phyloP scores from a whole-genome alignment of 1,284 basidiomycete species.

The Leccinum pachyderme region DNA sequence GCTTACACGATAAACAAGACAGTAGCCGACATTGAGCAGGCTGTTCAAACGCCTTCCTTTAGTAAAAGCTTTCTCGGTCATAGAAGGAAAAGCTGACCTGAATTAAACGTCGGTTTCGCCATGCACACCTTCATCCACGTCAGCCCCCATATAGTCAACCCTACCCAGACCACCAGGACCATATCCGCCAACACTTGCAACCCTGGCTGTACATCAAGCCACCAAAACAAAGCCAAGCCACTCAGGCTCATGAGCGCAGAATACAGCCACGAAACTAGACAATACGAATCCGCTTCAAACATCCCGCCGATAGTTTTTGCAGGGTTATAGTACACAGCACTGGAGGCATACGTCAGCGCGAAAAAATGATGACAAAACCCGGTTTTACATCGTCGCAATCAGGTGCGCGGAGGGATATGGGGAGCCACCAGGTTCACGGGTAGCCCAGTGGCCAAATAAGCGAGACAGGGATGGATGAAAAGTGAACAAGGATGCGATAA shows the following conservation, averaged over 20 bases:
- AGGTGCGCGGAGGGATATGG: slow-evolving; percentile 82
- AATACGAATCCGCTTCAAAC: slow-evolving; percentile 85
- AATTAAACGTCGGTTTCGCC: slow-evolving; percentile 86
- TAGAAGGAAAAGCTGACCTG: slow-evolving; percentile 53
- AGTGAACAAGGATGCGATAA: slow-evolving; percentile 90
- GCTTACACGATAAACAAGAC: slow-evolving; percentile 82
- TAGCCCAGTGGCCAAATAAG: slow-evolving; percentile 61
- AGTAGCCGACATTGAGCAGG: slow-evolving; percentile 89
- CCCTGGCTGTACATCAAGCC: slow-evolving; percentile 66
- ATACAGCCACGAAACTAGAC: slow-evolving; percentile 70
- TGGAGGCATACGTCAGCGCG: slow-evolving; percentile 28
- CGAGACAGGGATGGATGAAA: slow-evolving; percentile 73
- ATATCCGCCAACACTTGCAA: slow-evolving; percentile 69
- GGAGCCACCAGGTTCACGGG: slow-evolving; percentile 41
- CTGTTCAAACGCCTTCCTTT: slow-evolving; percentile 36
- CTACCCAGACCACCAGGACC: slow-evolving; percentile 78
- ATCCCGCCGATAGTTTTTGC: slow-evolving; percentile 88
- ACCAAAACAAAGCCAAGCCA: slow-evolving; percentile 77
- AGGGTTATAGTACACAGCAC: slow-evolving; percentile 79
- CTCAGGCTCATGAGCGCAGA: slow-evolving; percentile 73
- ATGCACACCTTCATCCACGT: slow-evolving; percentile 93
- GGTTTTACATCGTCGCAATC: slow-evolving; percentile 81
- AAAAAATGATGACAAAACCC: background rate
- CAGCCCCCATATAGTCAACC: slow-evolving; percentile 75
- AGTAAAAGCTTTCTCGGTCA: background rate